Evolutionary conservation across 768 basidiomycete genomes (phyloP), one percentile per base, ranked within the genome.

Genomic region (Pulveroboletus ravenelii): DNA sequence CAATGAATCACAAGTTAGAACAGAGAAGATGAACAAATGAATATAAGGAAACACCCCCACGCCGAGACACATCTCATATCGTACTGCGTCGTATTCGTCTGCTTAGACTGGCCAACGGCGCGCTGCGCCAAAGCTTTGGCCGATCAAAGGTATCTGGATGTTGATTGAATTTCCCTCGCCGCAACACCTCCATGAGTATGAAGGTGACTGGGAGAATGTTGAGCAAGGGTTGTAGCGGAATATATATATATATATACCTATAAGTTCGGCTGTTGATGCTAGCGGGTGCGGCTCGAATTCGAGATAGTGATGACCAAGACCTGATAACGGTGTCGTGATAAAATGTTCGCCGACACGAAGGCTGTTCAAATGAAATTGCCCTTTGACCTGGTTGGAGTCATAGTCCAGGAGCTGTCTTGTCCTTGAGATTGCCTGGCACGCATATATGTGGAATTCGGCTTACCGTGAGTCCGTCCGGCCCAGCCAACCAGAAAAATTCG

Each of bases 181-280:
- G 80, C 14, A 84, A 62, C 30, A 82, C 78, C 61, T 84, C 82
- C 74, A 84, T 78, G 66, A 84, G 75, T 32, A 84, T 69, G 62
- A 83, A 82, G 13, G 80, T 80, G 8, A 83, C 81, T 81, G 50
- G 29, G 18, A 13, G 32, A 12, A 6, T 5, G 18, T 52, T 71
- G 36, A 63, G 46, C 51, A 41, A 38, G 41, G 25, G 31, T 41
- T 39, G 9, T 31, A 40, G 37, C 15, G 31, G 0, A 27, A 27
- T 27, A 27, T 27, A 23, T 23, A 23, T 23, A 38, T 9, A 0
- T 17, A 47, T 38, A 47, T 51, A 80, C 80, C 66, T 48, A 82
- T 78, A 17, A 83, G 74, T 60, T 83, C 81, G 9, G 75, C 71
- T 36, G 72, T 74, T 44, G 75, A 69, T 1, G 71, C 77, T 0